These are phyloP conservation scores for Microsporum audouinii DNA, from an alignment of 2,329 filamentous ascomycete species.

Conservation along the genomic window DNA sequence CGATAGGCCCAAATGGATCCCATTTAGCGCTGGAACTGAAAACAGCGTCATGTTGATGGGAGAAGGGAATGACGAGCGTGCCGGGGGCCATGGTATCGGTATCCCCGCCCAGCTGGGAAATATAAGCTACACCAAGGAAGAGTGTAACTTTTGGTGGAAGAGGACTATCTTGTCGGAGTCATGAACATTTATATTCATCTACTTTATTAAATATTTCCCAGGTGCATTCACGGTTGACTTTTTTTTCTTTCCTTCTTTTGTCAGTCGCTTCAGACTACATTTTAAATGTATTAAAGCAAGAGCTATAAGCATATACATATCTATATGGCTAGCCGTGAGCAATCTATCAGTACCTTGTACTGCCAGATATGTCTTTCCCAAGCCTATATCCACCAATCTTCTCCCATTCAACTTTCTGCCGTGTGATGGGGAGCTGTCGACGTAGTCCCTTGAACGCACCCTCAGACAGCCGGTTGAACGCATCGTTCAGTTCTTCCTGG, in stretches of 20 bases:
- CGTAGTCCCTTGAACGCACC: constrained; percentile 89
- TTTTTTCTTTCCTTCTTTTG: neutral
- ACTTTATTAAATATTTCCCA: neutral
- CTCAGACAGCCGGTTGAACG: constrained; percentile 79
- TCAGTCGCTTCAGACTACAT: neutral
- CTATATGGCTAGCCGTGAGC: neutral
- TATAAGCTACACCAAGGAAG: constrained; percentile 34
- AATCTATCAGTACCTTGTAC: constrained; percentile 32
- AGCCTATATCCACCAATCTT: constrained; percentile 88
- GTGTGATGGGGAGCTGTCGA: constrained; percentile 85
- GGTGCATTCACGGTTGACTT: neutral
- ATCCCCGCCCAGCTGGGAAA: constrained; percentile 31
- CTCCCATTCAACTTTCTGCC: constrained; percentile 99
- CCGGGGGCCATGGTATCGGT: constrained; percentile 31
- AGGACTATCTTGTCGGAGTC: constrained; percentile 14
- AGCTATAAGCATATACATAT: neutral
- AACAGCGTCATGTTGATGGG: constrained; percentile 37
- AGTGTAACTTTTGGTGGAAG: constrained; percentile 40
- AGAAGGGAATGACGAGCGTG: constrained; percentile 39
- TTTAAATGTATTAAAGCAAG: neutral
- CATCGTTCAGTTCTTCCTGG: constrained; percentile 87
- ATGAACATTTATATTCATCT: constrained; percentile 3
- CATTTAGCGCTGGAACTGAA: constrained; percentile 21
- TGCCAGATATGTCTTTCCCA: constrained; percentile 66
- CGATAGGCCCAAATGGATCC: constrained; percentile 28